A percentile compares a stretch with the other conserved stretches of the same genome.
Evolutionary conservation across 352 stramenopile genomes (phyloP).

Genomic region (Phytophthora capsici): DNA sequence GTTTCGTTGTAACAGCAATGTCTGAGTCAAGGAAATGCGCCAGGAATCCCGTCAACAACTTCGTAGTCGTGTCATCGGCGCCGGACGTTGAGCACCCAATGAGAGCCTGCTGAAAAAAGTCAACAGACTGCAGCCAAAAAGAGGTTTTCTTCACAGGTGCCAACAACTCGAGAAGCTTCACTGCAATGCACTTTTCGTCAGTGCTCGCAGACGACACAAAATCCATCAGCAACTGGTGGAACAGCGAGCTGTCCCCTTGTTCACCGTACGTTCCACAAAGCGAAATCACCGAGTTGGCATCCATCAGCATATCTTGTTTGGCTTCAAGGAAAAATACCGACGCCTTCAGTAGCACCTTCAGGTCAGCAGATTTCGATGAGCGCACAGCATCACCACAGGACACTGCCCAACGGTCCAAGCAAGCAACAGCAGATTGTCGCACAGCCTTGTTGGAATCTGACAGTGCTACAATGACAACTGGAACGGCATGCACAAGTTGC

Average conservation of each 20-base stretch:
- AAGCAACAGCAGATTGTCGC: constrained; percentile 63
- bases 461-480: constrained; percentile 73
- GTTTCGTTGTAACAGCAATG: constrained; percentile 40
- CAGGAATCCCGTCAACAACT: constrained; percentile 60
- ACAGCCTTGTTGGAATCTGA: constrained; percentile 52
- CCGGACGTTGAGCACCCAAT: constrained; percentile 22
- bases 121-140: constrained; percentile 72
- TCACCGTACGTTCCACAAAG: constrained; percentile 57
- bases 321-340: constrained; percentile 58
- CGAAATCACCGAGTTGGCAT: constrained; percentile 56
- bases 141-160: constrained; percentile 48
- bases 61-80: constrained; percentile 4
- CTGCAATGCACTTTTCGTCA: constrained; percentile 52
- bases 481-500: constrained; percentile 59
- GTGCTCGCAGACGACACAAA: constrained; percentile 55
- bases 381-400: constrained; percentile 35
- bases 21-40: constrained; percentile 57
- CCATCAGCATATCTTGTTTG: constrained; percentile 83
- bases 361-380: constrained; percentile 24
- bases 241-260: constrained; percentile 37
- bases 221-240: constrained; percentile 56
- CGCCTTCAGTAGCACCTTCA: constrained; percentile 44
- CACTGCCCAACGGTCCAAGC: constrained; percentile 62
- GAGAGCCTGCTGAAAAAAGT: constrained; percentile 68
- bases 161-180: constrained; percentile 73